Base-by-base conservation (phyloP, 345 rosid genomes). In the Arabidopsis arenosa region DNA sequence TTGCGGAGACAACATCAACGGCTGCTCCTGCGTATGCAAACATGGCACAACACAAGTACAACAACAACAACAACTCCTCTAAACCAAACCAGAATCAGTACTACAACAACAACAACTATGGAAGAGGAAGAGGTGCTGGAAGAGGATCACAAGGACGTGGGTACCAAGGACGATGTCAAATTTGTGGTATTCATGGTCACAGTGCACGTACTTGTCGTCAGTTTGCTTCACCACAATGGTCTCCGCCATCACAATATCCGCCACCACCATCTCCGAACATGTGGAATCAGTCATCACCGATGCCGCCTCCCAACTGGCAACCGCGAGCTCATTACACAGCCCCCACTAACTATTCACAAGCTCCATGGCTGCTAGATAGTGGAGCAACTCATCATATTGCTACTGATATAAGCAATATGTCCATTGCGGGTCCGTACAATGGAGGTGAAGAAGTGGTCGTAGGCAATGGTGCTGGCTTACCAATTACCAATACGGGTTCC, bases 401-500 rank as follows among this genome's bases (percentile, higher is more conserved):
- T 0, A 9, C 44, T 0, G 5, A 53, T 9, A 35, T 63, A 1
- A 1, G 21, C 10, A 66, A 44, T 4, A 14, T 73, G 7, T 21
- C 40, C 0, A 9, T 1, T 58, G 2, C 33, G 35, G 7, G 17
- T 0, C 7, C 60, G 1, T 17, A 39, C 0, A 4, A 9, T 2
- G n/a, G 39, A 0, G 5, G 8, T 14, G 37, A 75, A 0, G 17
- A 40, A 5, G 45, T 58, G 0, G 4, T 18, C 0, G 39, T 67
- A 2, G 52, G 54, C 0, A 66, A 75, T 7, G 62, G 41, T 0
- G 8, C 8, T 2, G 17, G 5, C 1, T 0, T 75, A 0, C 17
- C 45, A 1, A 26, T 75, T 13, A 67, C 36, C 10, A 60, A 28
- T 7, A 75, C 13, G 5, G 7, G 68, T 49, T 75, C 45, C 0